Base-by-base conservation (phyloP, 129 eudicot genomes). In the Artemisia argyi region DNA sequence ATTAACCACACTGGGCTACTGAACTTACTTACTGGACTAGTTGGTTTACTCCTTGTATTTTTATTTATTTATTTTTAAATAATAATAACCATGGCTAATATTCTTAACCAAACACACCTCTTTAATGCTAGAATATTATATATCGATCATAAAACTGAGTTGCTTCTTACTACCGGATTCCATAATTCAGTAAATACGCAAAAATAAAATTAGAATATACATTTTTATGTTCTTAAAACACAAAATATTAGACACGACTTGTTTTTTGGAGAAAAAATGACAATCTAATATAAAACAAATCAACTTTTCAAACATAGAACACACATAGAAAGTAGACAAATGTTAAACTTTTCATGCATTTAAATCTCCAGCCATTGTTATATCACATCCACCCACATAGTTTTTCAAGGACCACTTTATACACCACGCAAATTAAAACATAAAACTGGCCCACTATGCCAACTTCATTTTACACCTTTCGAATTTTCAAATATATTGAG, bases 361-460 rank as follows among this genome's bases (percentile, higher is more conserved):
- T 14, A 74, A 28, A 53, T 65, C 79, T 75, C 56, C 44, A 64
- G 57, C 52, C 58, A 65, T 54, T 61, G 69, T 35, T 50, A 18
- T 60, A 68, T 47, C 7, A 48, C 3, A 28, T 28, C 32, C 32
- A 49, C 49, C 72, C 75, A 50, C 75, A 50, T 59, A 52, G 30
- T 68, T 51, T 68, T 51, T 63, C 65, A 69, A 77, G 81, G 81
- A 77, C 76, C 81, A 77, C 81, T 77, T 51, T 69, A 69, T 68
- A 69, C 75, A 56, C 66, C 46, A 66, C 50, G 58, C 73, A 76
- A 17, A n/a, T n/a, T n/a, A n/a, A 30, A 46, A 67, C 22, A 39
- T 50, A 52, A 77, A 77, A 70, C 5, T 50, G 71, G 49, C 69
- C 57, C 56, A 61, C 68, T n/a, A 67, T 59, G 57, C 60, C 55